Evolutionary conservation across 2,329 filamentous ascomycete genomes (phyloP), one percentile per base, ranked within the genome.

Genomic region (Penicillium sp.): DNA sequence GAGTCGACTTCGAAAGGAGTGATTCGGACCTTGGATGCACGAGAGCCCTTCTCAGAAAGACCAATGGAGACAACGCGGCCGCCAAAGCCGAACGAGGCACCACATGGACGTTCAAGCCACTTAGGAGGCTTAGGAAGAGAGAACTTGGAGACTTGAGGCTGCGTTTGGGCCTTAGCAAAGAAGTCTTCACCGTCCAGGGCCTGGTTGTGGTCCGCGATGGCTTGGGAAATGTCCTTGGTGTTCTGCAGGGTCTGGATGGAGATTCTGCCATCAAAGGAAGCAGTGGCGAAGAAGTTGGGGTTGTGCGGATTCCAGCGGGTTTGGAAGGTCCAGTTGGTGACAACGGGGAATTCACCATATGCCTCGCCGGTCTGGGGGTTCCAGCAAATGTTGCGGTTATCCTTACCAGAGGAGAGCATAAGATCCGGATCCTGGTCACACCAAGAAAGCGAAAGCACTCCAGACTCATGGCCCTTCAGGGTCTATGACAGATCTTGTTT

Each of bases 311-410:
- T 93, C 85, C 96, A 98, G 65, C 90, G 87, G 5, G 95, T 97
- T 75, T 94, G 89, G 82, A 99, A 99, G 6, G 93, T 97, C 94
- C 95, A 99, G 79, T 98, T 99, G n/a, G 94, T 97, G 58, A 96
- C 93, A 72, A 97, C 92, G 4, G 94, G 93, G 74, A 98, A 94
- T 79, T 98, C 94, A 67, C 96, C 95, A 66, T 93, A 90, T 13
- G 87, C 84, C 74, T 95, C 88, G 57, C 94, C 94, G 2, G 91
- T 97, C 73, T 95, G 91, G 1, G 95, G 92, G 78, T 98, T 98
- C 95, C 96, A 99, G 64, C 95, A 89, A 63, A 99, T 86, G 2
- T 93, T 97, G 70, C 92, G 88, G 75, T 98, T 98, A 79, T 99
- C 95, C 80, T 98, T 98, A 69, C 95, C 96, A 68, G 91, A 96